phyloP scores from a whole-genome alignment of 2,329 filamentous ascomycete genomes.

The Drechmeria coniospora region DNA sequence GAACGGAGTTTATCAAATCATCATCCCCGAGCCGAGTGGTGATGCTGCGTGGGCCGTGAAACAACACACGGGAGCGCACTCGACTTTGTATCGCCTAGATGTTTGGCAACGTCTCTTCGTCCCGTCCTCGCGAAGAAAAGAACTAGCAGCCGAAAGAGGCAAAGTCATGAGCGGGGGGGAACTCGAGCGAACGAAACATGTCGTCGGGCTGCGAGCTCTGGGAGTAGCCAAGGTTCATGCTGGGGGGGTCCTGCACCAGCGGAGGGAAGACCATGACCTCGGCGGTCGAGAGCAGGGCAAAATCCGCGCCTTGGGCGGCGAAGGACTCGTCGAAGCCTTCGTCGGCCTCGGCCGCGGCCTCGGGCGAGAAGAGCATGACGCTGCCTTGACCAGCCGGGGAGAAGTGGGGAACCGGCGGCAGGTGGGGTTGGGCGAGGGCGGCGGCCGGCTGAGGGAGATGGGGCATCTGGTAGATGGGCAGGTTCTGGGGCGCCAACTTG shows the following conservation, averaged over 20 bases:
- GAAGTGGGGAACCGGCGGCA: conserved; percentile 32
- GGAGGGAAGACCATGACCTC: conserved; percentile 25
- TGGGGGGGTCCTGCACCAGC: conserved; percentile 36
- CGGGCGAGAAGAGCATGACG: conserved; percentile 53
- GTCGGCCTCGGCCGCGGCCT: conserved; percentile 44
- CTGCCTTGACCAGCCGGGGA: conserved; percentile 55
- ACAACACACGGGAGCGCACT: too few species aligned
- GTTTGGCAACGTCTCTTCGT: too few species aligned
- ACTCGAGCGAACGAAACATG: too few species aligned
- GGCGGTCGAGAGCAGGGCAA: conserved; percentile 52
- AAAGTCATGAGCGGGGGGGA: too few species aligned
- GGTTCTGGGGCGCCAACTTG: conserved; percentile 28
- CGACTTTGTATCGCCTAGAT: too few species aligned
- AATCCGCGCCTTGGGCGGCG: conserved; percentile 39
- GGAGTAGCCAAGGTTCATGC: conserved; percentile 33
- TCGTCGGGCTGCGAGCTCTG: conserved; percentile 38
- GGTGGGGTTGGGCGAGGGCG: conserved; percentile 6
- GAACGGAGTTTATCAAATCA: too few species aligned
- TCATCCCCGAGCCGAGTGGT: too few species aligned
- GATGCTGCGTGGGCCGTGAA: too few species aligned
- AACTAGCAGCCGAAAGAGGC: too few species aligned
- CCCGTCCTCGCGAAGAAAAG: too few species aligned
- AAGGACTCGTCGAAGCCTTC: conserved; percentile 46
- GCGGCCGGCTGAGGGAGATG: conserved; percentile 11
- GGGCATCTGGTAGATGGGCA: conserved; percentile 16